Base-by-base conservation (phyloP, 2,329 filamentous ascomycete genomes). In the Talaromyces piceae region DNA sequence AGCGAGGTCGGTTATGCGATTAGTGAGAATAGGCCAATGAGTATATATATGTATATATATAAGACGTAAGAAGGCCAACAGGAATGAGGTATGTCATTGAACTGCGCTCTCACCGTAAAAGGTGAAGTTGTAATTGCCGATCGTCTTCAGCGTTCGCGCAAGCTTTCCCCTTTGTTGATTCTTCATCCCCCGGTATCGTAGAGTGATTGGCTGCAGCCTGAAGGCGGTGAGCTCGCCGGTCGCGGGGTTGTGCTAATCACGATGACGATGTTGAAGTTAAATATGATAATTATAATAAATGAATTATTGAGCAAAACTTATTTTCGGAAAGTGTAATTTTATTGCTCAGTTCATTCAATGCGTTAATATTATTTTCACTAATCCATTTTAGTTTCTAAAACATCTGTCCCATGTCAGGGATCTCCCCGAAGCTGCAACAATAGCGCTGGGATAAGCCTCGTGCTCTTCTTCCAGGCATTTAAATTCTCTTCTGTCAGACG, bases 171-270 rank as follows among this genome's bases (percentile, higher is more conserved):
- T n/a, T 25, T 43, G 39, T 43, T 43, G 39, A 43, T 43, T 43
- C 39, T 43, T 43, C 20, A 25, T 8, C 39, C 6, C 4, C 5
- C 20, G 39, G 20, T 11, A 12, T 9, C 31, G 5, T 23, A n/a
- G 9, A 3, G 1, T 48, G 46, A 48, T 48, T 48, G 46, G 46
- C 3, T 22, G 16, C 12, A 9, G 6, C n/a, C 4, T 4, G 20
- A 48, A 48, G 33, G 46, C 46, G 46, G 46, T 48, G 46, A 39
- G 45, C 9, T n/a, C n/a, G n/a, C n/a, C 9, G 9, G n/a, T 12
- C 16, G 46, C 31, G 46, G 46, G 23, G 30, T 48, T 41, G 28
- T 9, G 9, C 39, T 12, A 5, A 16, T 43, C 20, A 43, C 23
- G 23, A 25, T 43, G 23, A 25, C 23, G 39, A 39, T 13, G n/a